Evolutionary conservation across 2,329 filamentous ascomycete species (phyloP).

Genomic region (Teratosphaeria viscida): DNA sequence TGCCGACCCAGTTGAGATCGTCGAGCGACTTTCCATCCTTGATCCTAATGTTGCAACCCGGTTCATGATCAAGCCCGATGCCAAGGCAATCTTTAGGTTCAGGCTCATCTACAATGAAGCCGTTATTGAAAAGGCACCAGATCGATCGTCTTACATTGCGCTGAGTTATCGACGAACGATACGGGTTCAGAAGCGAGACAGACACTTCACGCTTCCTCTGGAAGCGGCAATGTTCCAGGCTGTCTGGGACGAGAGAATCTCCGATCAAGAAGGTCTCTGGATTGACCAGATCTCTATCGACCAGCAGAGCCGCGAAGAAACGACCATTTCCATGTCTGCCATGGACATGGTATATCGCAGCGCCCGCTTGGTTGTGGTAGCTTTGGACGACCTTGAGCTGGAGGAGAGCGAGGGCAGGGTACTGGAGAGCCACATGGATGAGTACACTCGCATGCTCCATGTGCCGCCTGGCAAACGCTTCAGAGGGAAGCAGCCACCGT

Average conservation of each 20-base stretch:
- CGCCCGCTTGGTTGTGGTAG: slow-evolving; percentile 31
- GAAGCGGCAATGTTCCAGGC: slow-evolving; percentile 31
- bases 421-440: slow-evolving; percentile 29
- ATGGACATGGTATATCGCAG: slow-evolving; percentile 35
- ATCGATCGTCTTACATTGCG: slow-evolving; percentile 34
- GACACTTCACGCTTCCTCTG: slow-evolving; percentile 30
- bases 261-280: slow-evolving; percentile 32
- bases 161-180: slow-evolving; percentile 34
- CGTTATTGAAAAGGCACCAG: slow-evolving; percentile 21
- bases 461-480: slow-evolving; percentile 23
- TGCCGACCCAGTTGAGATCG: slow-evolving; percentile 14
- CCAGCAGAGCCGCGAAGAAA: slow-evolving; percentile 31
- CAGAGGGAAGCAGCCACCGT: slow-evolving; percentile 22
- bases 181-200: slow-evolving; percentile 18
- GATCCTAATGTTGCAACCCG: slow-evolving; percentile 15
- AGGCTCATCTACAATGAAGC: slow-evolving; percentile 28
- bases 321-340: slow-evolving; percentile 28
- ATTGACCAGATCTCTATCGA: slow-evolving; percentile 37
- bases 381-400: slow-evolving; percentile 32
- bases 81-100: slow-evolving; percentile 24
- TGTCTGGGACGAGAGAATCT: slow-evolving; percentile 28
- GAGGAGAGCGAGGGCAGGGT: slow-evolving; percentile 26
- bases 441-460: slow-evolving; percentile 24
- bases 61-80: slow-evolving; percentile 25
- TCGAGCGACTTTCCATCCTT: slow-evolving; percentile 13